These are phyloP conservation scores for Xylaria digitata DNA, from an alignment of 2,329 filamentous ascomycete genomes.

Conservation along the genomic window DNA sequence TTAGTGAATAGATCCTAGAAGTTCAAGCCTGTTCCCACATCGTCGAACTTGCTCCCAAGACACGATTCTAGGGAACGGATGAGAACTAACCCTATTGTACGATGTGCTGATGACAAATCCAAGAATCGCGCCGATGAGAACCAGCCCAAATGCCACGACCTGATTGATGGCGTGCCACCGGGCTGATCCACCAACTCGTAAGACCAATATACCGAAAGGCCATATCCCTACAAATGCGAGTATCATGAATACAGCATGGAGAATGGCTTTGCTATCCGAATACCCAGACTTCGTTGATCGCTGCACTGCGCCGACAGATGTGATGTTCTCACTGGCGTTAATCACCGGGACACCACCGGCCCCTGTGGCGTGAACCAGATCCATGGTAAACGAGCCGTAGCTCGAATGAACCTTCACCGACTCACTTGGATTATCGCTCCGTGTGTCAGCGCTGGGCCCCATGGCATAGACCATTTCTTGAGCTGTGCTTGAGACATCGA, in stretches of 20 bases:
- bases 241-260: slow-evolving; percentile 66
- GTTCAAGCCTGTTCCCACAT: neutral
- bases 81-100: slow-evolving; percentile 65
- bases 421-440: slow-evolving; percentile 57
- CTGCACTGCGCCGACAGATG: slow-evolving; percentile 50
- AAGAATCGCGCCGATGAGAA: slow-evolving; percentile 62
- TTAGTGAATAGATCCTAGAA: slow-evolving; percentile 9
- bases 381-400: slow-evolving; percentile 67
- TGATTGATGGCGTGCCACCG: slow-evolving; percentile 68
- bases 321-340: slow-evolving; percentile 47
- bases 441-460: slow-evolving; percentile 59
- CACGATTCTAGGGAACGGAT: neutral
- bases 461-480: slow-evolving; percentile 67
- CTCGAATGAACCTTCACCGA: slow-evolving; percentile 63
- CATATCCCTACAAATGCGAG: slow-evolving; percentile 65
- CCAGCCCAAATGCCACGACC: slow-evolving; percentile 59
- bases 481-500: slow-evolving; percentile 62
- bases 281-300: slow-evolving; percentile 44
- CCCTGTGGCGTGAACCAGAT: slow-evolving; percentile 65
- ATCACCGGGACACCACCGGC: slow-evolving; percentile 56
- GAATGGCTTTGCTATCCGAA: slow-evolving; percentile 55
- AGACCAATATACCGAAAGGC: slow-evolving; percentile 65
- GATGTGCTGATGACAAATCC: slow-evolving; percentile 64
- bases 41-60: neutral
- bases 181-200: slow-evolving; percentile 63